Evolutionary conservation across 78 protist species (phyloP), one percentile per base, ranked within the genome.

Genomic region (Chrysochromulina tobinii): DNA sequence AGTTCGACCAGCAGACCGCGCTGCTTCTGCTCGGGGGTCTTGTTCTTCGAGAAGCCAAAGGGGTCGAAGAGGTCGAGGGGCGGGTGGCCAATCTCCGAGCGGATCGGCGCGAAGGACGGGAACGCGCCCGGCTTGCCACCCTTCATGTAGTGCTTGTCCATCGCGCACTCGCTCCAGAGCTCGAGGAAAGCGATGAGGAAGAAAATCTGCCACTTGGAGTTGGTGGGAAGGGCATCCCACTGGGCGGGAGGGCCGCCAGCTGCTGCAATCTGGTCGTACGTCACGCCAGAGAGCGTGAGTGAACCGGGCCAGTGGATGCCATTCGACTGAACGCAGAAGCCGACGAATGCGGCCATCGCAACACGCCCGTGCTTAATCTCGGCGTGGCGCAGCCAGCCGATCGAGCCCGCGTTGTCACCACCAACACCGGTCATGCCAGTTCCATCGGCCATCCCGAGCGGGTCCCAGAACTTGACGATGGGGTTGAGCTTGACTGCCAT

Each of bases 281-380:
- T 21, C 48, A 21, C n/a, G 38, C 38, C 50, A 12, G 15, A 27
- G 77, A 3, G 21, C 7, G 50, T 7, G 48, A n/a, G 77, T 7
- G 53, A 27, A 27, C 77, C 21, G 50, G 77, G 77, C 9, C 3
- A 68, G 77, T 12, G 50, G 77, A 68, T 3, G 50, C 77, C 77
- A 12, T 68, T 68, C 50, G 77, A 15, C 48, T 68, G 77, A 11
- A n/a, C 53, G 17, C 21, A 1, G 48, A 1, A 68, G 9, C 77
- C 77, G 50, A 15, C 27, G 50, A 68, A 68, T 3, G 48, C 77
- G 50, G 77, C 77, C 77, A 68, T 68, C 50, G 77, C 77, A 7
- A 68, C 77, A 50, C 77, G 77, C 50, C 77, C 77, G 77, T 68
- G 77, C 77, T 68, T 68, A 50, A 68, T 68, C 77, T 68, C 77